Percentiles rank a stretch among this genome's conserved stretches.
These are phyloP conservation scores for Ambrosiella beaveri DNA, from an alignment of 2,329 filamentous ascomycete species.

Conservation along the genomic window DNA sequence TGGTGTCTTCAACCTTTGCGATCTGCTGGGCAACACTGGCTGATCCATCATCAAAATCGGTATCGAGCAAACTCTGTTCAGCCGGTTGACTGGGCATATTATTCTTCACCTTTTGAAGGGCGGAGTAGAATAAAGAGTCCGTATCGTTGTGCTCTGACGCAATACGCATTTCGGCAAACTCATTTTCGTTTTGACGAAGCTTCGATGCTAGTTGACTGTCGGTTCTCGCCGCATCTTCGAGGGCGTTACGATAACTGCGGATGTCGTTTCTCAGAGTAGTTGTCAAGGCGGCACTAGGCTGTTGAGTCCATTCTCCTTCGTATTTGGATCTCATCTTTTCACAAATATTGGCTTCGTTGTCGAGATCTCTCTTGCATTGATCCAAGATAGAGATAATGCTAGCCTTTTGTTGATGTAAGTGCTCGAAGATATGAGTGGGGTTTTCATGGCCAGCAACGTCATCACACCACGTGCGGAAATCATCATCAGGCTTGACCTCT, in stretches of 20 bases:
- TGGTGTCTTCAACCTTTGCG: slow-evolving; percentile 66
- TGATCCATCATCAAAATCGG: slow-evolving; percentile 69
- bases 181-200: slow-evolving; percentile 65
- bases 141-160: slow-evolving; percentile 76
- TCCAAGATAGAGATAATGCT: slow-evolving; percentile 58
- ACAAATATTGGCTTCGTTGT: slow-evolving; percentile 94
- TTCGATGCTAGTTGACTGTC: slow-evolving; percentile 72
- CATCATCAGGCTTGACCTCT: slow-evolving; percentile 59
- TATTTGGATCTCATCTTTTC: slow-evolving; percentile 99
- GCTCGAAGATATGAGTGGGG: slow-evolving; percentile 63
- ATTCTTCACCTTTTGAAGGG: slow-evolving; percentile 60
- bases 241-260: slow-evolving; percentile 68
- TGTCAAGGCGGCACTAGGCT: slow-evolving; percentile 80
- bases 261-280: slow-evolving; percentile 76
- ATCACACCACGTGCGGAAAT: slow-evolving; percentile 86
- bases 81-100: slow-evolving; percentile 45
- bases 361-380: slow-evolving; percentile 68
- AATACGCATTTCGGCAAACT: slow-evolving; percentile 89
- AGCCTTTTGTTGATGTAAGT: slow-evolving; percentile 59
- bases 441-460: slow-evolving; percentile 76
- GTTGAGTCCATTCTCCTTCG: slow-evolving; percentile 87
- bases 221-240: slow-evolving; percentile 76
- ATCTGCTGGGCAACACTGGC: slow-evolving; percentile 82
- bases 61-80: slow-evolving; percentile 73
- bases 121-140: slow-evolving; percentile 75